Percentiles rank a stretch among this genome's conserved stretches.
Conservation (phyloP, 805 yeast genomes). For the Schwanniomyces sp. region DNA sequence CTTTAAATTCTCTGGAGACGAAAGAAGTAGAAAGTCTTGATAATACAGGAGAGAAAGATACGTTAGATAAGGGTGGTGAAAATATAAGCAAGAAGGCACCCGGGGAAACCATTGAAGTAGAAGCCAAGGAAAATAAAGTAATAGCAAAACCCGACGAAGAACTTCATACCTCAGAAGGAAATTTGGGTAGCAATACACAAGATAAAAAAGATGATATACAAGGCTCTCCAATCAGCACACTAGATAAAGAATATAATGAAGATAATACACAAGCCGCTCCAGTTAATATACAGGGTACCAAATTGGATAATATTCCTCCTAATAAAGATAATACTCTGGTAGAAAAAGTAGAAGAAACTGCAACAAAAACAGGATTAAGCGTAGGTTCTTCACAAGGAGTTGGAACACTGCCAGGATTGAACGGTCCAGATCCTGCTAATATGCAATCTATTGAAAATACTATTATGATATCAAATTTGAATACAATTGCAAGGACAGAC, state of each 20-base stretch:
- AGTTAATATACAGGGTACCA: too few relatives aligned
- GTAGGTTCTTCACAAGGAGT: background rate
- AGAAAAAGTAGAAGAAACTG: background rate
- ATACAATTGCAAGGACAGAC: conserved; percentile 77
- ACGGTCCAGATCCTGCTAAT: conserved; percentile 30
- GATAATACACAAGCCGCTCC: background rate
- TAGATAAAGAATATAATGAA: background rate
- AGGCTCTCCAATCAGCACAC: too few relatives aligned
- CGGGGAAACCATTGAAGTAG: conserved; percentile 12
- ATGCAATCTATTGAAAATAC: conserved; percentile 65
- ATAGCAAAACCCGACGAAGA: conserved; percentile 6
- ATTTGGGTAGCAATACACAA: too few relatives aligned
- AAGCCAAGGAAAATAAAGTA: conserved; percentile 16
- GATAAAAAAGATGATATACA: too few relatives aligned
- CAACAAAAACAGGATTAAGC: background rate
- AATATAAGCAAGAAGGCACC: too few relatives aligned
- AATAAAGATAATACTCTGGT: too few relatives aligned
- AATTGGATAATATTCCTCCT: too few relatives aligned
- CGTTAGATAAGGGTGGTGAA: too few relatives aligned
- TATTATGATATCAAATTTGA: conserved; percentile 81
- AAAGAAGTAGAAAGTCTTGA: too few relatives aligned
- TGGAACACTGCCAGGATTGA: conserved; percentile 5
- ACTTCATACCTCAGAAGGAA: background rate
- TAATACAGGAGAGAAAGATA: too few relatives aligned
- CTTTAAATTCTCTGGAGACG: too few relatives aligned